Evolutionary conservation across 2,329 filamentous ascomycete genomes (phyloP).

Genomic region (Diplodia corticola): DNA sequence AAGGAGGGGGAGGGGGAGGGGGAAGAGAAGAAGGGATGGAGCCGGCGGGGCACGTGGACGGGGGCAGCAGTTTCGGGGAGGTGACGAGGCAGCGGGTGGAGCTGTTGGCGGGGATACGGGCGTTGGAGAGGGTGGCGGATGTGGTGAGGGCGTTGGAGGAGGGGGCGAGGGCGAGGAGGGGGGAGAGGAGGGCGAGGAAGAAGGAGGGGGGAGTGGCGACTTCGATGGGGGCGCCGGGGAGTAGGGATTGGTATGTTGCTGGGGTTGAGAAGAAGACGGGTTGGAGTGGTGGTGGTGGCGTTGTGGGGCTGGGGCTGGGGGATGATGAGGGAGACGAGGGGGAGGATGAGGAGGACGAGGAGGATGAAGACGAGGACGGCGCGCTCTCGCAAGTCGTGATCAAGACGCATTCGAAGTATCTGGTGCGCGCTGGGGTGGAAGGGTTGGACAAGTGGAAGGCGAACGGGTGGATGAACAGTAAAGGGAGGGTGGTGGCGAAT

Average conservation of each 20-base stretch:
- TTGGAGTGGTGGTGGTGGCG: not conserved
- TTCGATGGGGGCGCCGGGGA: not conserved
- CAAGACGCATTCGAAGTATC: conserved; percentile 6
- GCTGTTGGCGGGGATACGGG: not conserved
- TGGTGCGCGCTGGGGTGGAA: not conserved
- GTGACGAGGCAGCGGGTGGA: conserved; percentile 1
- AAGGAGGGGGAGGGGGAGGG: not conserved
- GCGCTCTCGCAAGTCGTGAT: conserved; percentile 5
- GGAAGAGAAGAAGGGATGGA: too few relatives aligned
- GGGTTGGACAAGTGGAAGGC: not conserved
- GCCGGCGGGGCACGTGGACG: not conserved
- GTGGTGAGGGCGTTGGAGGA: not conserved
- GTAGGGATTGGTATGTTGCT: not conserved
- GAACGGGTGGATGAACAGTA: conserved; percentile 4
- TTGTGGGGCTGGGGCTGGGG: not conserved
- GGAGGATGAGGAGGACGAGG: not conserved
- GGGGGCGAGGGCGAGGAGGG: not conserved
- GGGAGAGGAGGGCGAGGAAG: not conserved
- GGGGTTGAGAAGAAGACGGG: not conserved
- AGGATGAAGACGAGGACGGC: not conserved
- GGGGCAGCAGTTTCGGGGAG: not conserved
- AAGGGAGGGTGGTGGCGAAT: conserved; percentile 4
- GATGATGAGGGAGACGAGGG: not conserved
- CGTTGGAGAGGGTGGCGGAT: conserved; percentile 4
- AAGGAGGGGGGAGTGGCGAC: not conserved